Evolutionary conservation across 2,329 filamentous ascomycete species (phyloP).

Genomic region (Simplicillium sp.): DNA sequence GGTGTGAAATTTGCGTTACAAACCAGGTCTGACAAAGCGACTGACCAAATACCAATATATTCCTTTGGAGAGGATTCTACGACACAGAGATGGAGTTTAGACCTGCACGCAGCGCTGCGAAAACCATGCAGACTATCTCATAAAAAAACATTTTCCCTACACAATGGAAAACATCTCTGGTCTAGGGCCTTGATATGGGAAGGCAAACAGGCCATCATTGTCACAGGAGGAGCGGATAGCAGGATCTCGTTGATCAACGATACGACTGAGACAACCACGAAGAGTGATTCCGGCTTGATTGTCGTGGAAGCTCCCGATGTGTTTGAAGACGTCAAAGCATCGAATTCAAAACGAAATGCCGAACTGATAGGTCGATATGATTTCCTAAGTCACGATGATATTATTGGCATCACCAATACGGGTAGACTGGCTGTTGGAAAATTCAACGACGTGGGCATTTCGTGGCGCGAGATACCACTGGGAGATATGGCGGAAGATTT

Average conservation of each 20-base stretch:
- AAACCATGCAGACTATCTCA: conserved; percentile 33
- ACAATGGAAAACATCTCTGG: conserved; percentile 90
- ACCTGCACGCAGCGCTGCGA: conserved; percentile 3
- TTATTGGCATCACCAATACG: conserved; percentile 50
- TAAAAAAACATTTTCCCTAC: conserved; percentile 48
- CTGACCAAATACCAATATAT: conserved; percentile 40
- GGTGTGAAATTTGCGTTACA: conserved; percentile 55
- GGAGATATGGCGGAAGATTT: conserved; percentile 26
- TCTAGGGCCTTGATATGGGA: conserved; percentile 41
- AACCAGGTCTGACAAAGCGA: conserved; percentile 8
- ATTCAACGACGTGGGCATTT: conserved; percentile 16
- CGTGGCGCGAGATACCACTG: conserved; percentile 35
- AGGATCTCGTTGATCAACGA: conserved; percentile 42
- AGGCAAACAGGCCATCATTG: conserved; percentile 33
- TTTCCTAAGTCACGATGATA: conserved; percentile 41
- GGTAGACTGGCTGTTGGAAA: conserved; percentile 47
- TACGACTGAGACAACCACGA: not conserved
- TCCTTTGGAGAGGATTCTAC: conserved; percentile 84
- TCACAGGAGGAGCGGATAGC: conserved; percentile 81
- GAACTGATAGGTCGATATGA: conserved; percentile 52
- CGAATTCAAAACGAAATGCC: conserved; percentile 10
- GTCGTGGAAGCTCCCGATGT: conserved; percentile 24
- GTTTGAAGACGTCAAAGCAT: conserved; percentile 8
- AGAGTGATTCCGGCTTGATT: conserved; percentile 8
- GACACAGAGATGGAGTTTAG: conserved; percentile 61